Percentiles rank a stretch among this genome's conserved stretches.
Conservation (phyloP, 2,329 filamentous ascomycete genomes). For the Claviceps cyperi region DNA sequence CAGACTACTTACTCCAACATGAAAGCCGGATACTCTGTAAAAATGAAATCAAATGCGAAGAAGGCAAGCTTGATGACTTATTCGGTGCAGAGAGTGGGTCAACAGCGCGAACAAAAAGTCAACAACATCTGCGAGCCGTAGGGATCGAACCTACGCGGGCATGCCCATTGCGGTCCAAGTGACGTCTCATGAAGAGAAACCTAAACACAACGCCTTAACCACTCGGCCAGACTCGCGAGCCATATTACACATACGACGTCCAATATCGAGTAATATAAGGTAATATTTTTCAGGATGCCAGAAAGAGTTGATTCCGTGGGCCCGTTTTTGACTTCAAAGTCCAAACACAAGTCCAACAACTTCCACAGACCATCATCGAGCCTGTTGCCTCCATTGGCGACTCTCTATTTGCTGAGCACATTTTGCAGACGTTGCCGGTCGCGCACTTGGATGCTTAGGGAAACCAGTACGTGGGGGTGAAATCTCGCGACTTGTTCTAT, state of each 20-base stretch:
- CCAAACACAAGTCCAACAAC: too few relatives aligned
- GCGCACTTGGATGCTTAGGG: background rate
- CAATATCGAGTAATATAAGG: fast-evolving
- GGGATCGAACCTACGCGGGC: slow-evolving; percentile 38
- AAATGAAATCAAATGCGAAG: too few relatives aligned
- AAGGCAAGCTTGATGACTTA: too few relatives aligned
- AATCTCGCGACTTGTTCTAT: background rate
- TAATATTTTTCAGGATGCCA: background rate
- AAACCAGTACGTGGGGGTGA: background rate
- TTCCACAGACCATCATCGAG: background rate
- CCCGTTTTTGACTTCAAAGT: too few relatives aligned
- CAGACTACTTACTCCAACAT: too few relatives aligned
- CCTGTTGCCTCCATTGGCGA: background rate
- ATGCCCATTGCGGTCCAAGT: slow-evolving; percentile 26
- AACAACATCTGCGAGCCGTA: slow-evolving; percentile 24
- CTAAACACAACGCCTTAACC: slow-evolving; percentile 44
- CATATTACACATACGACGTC: too few relatives aligned
- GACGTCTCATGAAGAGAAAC: slow-evolving; percentile 11
- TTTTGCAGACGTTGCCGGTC: too few relatives aligned
- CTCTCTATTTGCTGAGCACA: too few relatives aligned
- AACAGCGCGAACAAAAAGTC: background rate
- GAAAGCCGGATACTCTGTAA: too few relatives aligned
- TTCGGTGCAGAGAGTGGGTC: too few relatives aligned
- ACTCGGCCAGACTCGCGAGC: slow-evolving; percentile 34
- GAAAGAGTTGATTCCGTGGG: too few relatives aligned